Base-by-base conservation (phyloP, 148 eudicot species). In the Beta vulgaris region DNA sequence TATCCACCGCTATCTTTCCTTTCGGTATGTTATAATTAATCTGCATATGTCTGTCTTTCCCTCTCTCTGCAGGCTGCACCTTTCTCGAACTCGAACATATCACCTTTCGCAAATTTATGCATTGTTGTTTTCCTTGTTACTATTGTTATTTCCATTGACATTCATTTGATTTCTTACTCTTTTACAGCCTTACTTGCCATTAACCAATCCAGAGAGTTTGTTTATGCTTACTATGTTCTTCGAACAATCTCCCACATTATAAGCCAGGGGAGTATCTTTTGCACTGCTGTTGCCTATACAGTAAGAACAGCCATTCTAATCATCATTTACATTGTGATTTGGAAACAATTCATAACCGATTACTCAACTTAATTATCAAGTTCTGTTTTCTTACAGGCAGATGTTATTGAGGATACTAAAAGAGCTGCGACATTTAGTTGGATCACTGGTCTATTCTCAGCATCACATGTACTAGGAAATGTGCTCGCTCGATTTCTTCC, bases 241-340 rank as follows among this genome's bases (percentile, higher is more conserved):
- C 93, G 98, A 49, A 91, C 96, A 43, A 42, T 93, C 34, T 91
- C 98, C 59, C 83, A 78, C 70, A 86, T 91, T 53, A 84, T 91
- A 74, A 93, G 98, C 80, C 96, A 91, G 72, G 93, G 98, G 84
- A 93, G 96, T 80, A 93, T 93, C 73, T 89, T 93, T 84, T 91
- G 91, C 92, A 93, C 91, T 68, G 72, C 96, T 66, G 96, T 88
- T 78, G 96, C 98, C 67, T 91, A 93, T 84, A 93, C 86, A 82
- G 98, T 93, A 88, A 89, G 91, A 76, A 37, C 62, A 64, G 1
- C 58, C 40, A 48, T 72, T 70, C 37, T 61, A 53, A 73, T 19
- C n/a, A n/a, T 55, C 39, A 63, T 68, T n/a, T 60, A 34, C 23
- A n/a, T 64, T 34, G 26, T 0, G 37, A 62, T 11, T n/a, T 51